Evolutionary conservation across 164 flowering plant species (phyloP), one percentile per base, ranked within the genome.

Genomic region (Taxillus chinensis): DNA sequence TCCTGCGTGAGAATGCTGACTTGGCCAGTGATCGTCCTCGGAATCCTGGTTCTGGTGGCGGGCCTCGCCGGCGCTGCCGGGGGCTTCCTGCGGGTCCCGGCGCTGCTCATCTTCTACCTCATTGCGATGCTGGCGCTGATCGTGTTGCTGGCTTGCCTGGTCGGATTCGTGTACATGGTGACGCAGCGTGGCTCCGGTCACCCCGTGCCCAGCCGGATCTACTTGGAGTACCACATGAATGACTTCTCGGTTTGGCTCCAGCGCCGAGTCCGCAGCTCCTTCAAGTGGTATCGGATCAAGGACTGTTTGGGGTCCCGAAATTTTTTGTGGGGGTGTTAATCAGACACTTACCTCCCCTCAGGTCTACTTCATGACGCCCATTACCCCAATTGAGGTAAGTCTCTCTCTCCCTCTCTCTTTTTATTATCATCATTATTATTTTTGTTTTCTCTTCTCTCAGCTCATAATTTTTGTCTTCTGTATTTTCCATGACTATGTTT

Each of bases 1-100:
- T 74, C 97, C 2, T 93, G 98, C 45, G 83, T 93, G 10, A 78
- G 83, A 70, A 71, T 88, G 56, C 73, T 93, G 4, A 97, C 88
- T 73, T 90, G 97, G 98, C 98, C 98, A 0, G 87, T 93, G 39
- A 86, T 93, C 16, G 80, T 90, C 39, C 38, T 89, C 7, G 98
- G 97, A 27, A 66, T 88, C 7, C 60, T 90, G 65, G 70, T 87
- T 63, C 69, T 92, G 51, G 64, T 82, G 0, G 90, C 79, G 12
- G 93, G 83, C 0, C 41, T 90, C 0, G 84, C 86, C 7, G 97
- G 98, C 2, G 82, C 90, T 39, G 66, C 90, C 0, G 97, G 97
- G 3, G 97, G 71, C 3, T 88, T 90, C 54, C 84, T 96, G 96
- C 71, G 91, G 39, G 75, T 88, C 43, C 75, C 83, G 0, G 74